phyloP scores from a whole-genome alignment of 805 yeast species.

The Sugiyamaella valdiviana region DNA sequence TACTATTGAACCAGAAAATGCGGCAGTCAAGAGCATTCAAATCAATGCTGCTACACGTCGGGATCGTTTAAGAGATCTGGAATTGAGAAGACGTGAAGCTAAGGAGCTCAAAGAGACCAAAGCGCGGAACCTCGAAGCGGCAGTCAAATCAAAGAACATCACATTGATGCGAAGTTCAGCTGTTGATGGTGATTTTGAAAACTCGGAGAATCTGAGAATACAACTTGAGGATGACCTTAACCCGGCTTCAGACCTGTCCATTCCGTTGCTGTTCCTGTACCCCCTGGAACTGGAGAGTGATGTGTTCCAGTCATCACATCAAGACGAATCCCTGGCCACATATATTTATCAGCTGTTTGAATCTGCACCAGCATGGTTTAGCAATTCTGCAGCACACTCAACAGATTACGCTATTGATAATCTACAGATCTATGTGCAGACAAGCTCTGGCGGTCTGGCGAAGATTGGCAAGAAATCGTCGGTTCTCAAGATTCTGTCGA shows the following conservation, averaged over 20 bases:
- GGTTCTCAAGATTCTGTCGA: constrained; percentile 56
- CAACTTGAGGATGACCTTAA: constrained; percentile 28
- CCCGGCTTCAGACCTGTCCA: constrained; percentile 63
- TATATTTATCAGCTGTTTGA: constrained; percentile 53
- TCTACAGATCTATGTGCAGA: constrained; percentile 74
- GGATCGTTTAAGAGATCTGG: constrained; percentile 23
- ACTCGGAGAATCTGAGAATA: constrained; percentile 27
- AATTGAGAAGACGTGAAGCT: constrained; percentile 23
- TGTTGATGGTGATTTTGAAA: constrained; percentile 49
- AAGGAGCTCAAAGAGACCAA: constrained; percentile 34
- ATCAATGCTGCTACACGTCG: constrained; percentile 38
- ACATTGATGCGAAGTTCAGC: constrained; percentile 34
- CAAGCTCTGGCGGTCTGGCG: constrained; percentile 74
- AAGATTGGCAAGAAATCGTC: constrained; percentile 76
- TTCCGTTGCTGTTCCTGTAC: constrained; percentile 75
- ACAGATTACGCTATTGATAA: constrained; percentile 50
- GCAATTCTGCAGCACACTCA: constrained; percentile 47
- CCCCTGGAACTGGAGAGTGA: constrained; percentile 85
- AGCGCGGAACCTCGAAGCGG: constrained; percentile 44
- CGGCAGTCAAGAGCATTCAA: constrained; percentile 45
- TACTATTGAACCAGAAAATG: constrained; percentile 52
- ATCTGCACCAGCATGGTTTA: constrained; percentile 66
- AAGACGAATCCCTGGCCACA: constrained; percentile 59
- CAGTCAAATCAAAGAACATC: constrained; percentile 56
- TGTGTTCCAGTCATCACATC: constrained; percentile 68